phyloP scores from a whole-genome alignment of 2,329 filamentous ascomycete species.

The Xylariaceae sp. region DNA sequence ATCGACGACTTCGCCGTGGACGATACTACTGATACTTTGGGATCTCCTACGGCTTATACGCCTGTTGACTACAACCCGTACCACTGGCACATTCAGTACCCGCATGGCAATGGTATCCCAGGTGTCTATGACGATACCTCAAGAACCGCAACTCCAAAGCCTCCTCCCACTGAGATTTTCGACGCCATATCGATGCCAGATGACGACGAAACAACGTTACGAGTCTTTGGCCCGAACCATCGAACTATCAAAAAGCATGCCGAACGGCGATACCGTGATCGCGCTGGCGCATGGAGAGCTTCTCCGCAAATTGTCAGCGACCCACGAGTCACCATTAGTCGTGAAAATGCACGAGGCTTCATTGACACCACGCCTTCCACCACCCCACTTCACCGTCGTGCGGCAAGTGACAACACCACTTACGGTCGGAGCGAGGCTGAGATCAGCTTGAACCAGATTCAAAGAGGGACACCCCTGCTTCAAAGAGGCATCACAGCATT shows the following conservation, averaged over 20 bases:
- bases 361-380: constrained; percentile 24
- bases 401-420: constrained; percentile 27
- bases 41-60: constrained; percentile 30
- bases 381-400: constrained; percentile 18
- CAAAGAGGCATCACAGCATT: constrained; percentile 26
- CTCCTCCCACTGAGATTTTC: constrained; percentile 27
- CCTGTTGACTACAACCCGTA: constrained; percentile 31
- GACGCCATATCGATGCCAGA: constrained; percentile 30
- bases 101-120: constrained; percentile 16
- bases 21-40: constrained; percentile 25
- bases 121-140: constrained; percentile 19
- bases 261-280: constrained; percentile 40
- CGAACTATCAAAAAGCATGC: constrained; percentile 39
- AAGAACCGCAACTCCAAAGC: constrained; percentile 30
- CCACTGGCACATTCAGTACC: constrained; percentile 37
- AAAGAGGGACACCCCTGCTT: constrained; percentile 30
- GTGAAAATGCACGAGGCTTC: constrained; percentile 36
- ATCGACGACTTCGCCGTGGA: constrained; percentile 24
- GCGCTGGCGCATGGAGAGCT: constrained; percentile 43
- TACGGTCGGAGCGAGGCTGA: constrained; percentile 40
- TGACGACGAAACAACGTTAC: constrained; percentile 25
- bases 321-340: constrained; percentile 39
- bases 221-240: constrained; percentile 32
- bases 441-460: constrained; percentile 40
- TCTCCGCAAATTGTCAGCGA: constrained; percentile 34